Evolutionary conservation across 1,284 basidiomycete genomes (phyloP).

Genomic region (Cutaneotrichosporon sp.): DNA sequence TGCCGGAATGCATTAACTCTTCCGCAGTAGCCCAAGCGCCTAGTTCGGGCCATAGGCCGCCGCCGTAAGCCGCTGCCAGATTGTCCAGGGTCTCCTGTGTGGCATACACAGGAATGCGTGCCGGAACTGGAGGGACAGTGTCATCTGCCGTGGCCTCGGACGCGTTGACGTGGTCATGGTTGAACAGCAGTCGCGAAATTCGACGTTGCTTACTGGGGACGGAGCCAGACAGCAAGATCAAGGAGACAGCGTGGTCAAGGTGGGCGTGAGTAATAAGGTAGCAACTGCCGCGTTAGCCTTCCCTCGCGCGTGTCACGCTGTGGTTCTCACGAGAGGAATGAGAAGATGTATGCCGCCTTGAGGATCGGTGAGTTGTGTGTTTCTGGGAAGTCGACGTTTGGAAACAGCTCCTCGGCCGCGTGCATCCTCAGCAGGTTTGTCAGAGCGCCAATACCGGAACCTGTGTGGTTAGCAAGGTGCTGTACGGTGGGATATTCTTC

Average conservation of each 20-base stretch:
- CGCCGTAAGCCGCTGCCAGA: conserved; percentile 43
- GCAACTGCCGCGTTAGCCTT: conserved; percentile 31
- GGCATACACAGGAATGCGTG: conserved; percentile 43
- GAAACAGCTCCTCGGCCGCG: conserved; percentile 33
- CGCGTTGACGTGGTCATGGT: background rate
- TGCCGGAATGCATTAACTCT: conserved; percentile 11
- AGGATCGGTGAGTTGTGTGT: conserved; percentile 43
- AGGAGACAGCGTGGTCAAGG: conserved; percentile 48
- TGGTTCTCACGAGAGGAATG: conserved; percentile 42
- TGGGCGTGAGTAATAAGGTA: conserved; percentile 53
- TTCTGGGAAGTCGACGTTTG: conserved; percentile 37
- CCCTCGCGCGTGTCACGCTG: background rate
- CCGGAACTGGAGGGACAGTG: conserved; percentile 12
- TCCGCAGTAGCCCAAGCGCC: conserved; percentile 40
- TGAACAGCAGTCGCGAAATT: background rate
- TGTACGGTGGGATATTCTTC: too few relatives aligned
- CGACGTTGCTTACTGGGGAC: conserved; percentile 25
- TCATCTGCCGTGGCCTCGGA: conserved; percentile 2
- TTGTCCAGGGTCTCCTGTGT: conserved; percentile 41
- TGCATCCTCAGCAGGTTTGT: conserved; percentile 28
- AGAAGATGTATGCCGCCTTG: conserved; percentile 50
- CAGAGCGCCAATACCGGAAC: conserved; percentile 50
- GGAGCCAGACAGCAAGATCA: conserved; percentile 51
- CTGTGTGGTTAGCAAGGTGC: conserved; percentile 23
- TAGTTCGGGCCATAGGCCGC: conserved; percentile 51